A percentile compares a stretch with the other conserved stretches of the same genome.
Evolutionary conservation across 148 eudicot species (phyloP).

Genomic region (Persicaria maculosa): DNA sequence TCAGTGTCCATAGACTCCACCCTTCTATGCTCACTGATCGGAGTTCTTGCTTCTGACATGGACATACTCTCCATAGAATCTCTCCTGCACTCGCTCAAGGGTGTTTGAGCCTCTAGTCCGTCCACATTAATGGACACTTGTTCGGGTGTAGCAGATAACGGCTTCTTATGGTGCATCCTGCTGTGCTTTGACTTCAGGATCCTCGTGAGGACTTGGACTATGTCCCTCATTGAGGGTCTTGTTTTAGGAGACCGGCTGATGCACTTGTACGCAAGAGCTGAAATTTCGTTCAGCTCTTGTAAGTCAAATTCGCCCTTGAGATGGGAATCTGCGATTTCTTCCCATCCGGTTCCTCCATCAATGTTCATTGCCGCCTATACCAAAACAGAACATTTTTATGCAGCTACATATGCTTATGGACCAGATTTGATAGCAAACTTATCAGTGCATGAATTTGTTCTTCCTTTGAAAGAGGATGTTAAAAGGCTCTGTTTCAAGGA

Average conservation of each 20-base stretch:
- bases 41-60: constrained; percentile 9
- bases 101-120: not conserved
- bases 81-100: constrained; percentile 9
- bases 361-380: constrained; percentile 80
- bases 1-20: constrained; percentile 63
- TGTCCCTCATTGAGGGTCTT: constrained; percentile 87
- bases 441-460: not conserved
- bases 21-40: constrained; percentile 37
- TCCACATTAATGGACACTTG: constrained; percentile 18
- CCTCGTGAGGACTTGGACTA: constrained; percentile 72
- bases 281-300: constrained; percentile 67
- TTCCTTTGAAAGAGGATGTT: not conserved
- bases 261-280: constrained; percentile 82
- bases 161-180: constrained; percentile 29
- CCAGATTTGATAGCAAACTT: not conserved
- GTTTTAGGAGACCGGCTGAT: constrained; percentile 50
- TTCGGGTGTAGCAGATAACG: constrained; percentile 46
- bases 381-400: not conserved
- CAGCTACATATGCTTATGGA: not conserved
- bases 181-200: constrained; percentile 42
- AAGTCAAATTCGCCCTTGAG: constrained; percentile 61
- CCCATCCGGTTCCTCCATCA: constrained; percentile 94
- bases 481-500: not conserved
- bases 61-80: constrained; percentile 23
- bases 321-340: constrained; percentile 71